Conservation (phyloP, 495 filamentous ascomycete genomes). For the Terfezia boudieri region DNA sequence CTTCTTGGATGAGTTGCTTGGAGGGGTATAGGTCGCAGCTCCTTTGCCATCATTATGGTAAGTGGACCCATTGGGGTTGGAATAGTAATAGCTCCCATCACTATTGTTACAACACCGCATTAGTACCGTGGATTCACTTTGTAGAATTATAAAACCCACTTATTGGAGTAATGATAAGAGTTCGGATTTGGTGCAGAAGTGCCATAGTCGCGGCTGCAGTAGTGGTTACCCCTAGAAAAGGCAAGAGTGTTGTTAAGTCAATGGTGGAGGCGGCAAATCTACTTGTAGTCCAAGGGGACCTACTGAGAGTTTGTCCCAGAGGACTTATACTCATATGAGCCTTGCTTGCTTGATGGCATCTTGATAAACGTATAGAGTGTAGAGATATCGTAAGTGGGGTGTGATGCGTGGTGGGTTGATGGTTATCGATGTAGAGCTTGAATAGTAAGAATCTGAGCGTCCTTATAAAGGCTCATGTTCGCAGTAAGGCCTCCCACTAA, state of each 20-base stretch:
- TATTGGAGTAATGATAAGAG: constrained; percentile 31
- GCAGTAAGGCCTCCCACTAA: too few relatives aligned
- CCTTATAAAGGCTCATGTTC: too few relatives aligned
- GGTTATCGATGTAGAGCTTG: too few relatives aligned
- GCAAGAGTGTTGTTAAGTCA: neutral
- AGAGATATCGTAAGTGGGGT: too few relatives aligned
- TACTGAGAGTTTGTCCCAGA: neutral
- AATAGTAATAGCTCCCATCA: constrained; percentile 32
- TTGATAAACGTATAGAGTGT: too few relatives aligned
- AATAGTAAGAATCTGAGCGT: too few relatives aligned
- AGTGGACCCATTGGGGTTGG: constrained; percentile 28
- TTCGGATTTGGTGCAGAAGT: constrained; percentile 23
- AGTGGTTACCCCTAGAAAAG: constrained; percentile 22
- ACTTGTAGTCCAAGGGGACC: neutral
- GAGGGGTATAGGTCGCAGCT: constrained; percentile 22
- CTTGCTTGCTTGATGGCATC: too few relatives aligned
- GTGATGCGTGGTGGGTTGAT: too few relatives aligned
- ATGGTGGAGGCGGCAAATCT: neutral
- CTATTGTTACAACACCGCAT: constrained; percentile 6
- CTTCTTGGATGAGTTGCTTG: constrained; percentile 5
- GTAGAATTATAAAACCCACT: constrained; percentile 3
- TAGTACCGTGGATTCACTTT: neutral
- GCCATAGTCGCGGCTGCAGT: constrained; percentile 29
- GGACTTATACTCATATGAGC: neutral
- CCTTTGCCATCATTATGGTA: constrained; percentile 29